Conservation (phyloP, 139 green algal species). For the Chlamydomonas asymmetrica region DNA sequence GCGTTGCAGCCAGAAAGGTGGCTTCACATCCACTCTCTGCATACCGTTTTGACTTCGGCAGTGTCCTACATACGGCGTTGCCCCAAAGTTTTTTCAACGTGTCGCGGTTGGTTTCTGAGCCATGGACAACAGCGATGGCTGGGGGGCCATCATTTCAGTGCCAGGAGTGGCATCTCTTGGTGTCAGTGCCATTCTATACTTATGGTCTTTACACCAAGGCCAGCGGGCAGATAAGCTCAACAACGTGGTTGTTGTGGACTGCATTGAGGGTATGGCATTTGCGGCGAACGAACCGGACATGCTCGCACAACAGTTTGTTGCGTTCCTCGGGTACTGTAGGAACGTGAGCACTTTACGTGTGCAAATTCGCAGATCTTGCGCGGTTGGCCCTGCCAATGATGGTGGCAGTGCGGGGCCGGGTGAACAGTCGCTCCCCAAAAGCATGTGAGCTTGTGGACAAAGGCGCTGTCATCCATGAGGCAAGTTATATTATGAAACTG, state of each 20-base stretch:
- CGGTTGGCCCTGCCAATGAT: constrained; percentile 45
- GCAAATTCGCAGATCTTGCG: constrained; percentile 21
- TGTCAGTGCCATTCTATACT: neutral
- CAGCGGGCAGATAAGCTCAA: neutral
- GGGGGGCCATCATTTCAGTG: neutral
- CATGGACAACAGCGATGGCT: too few species aligned
- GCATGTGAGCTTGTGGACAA: constrained; percentile 51
- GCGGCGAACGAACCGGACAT: too few species aligned
- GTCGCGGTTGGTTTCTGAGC: too few species aligned
- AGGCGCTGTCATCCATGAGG: constrained; percentile 35
- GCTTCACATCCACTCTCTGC: too few species aligned
- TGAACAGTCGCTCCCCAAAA: constrained; percentile 27
- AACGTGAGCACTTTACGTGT: neutral
- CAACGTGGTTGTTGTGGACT: neutral
- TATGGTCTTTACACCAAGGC: neutral
- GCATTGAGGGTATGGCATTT: too few species aligned
- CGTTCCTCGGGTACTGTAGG: neutral
- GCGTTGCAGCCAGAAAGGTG: too few species aligned
- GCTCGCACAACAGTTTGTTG: neutral
- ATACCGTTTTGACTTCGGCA: too few species aligned
- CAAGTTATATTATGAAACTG: neutral
- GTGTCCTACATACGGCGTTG: too few species aligned
- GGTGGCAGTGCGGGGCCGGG: constrained; percentile 49
- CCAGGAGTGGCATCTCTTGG: constrained; percentile 5
- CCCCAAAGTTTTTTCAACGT: too few species aligned